These are phyloP conservation scores for Phytophthora podocarpi DNA, from an alignment of 352 stramenopile species.

Conservation along the genomic window DNA sequence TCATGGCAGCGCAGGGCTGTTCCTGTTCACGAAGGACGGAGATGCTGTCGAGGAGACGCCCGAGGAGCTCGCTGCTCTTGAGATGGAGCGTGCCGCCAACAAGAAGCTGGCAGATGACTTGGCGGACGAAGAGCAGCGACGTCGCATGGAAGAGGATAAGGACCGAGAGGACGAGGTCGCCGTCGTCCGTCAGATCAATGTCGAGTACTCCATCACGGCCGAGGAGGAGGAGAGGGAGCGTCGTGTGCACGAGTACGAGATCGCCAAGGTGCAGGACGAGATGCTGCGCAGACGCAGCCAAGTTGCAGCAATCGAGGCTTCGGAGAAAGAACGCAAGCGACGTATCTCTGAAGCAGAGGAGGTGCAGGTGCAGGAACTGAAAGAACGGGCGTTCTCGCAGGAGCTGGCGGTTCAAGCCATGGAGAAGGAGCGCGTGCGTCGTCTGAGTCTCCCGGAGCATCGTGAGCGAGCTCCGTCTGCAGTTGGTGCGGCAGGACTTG, in stretches of 20 bases:
- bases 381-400: conserved; percentile 41
- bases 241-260: conserved; percentile 65
- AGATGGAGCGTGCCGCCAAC: conserved; percentile 50
- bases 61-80: conserved; percentile 41
- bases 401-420: conserved; percentile 47
- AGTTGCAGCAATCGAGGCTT: conserved; percentile 39
- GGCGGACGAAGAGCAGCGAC: conserved; percentile 61
- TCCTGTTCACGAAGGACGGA: conserved; percentile 54
- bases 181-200: conserved; percentile 79
- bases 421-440: conserved; percentile 62
- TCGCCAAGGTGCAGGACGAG: conserved; percentile 68
- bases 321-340: conserved; percentile 53
- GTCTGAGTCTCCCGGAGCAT: conserved; percentile 58
- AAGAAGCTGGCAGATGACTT: conserved; percentile 60
- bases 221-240: conserved; percentile 70
- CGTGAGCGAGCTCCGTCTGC: conserved; percentile 33
- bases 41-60: conserved; percentile 41
- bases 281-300: conserved; percentile 57
- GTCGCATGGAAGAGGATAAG: conserved; percentile 54
- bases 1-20: conserved; percentile 53
- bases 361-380: conserved; percentile 17
- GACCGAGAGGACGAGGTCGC: conserved; percentile 62
- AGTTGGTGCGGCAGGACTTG: background rate
- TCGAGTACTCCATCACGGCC: conserved; percentile 62
- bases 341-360: conserved; percentile 50